Conservation (phyloP, 257 asterid genomes). For the Solanum boliviense region DNA sequence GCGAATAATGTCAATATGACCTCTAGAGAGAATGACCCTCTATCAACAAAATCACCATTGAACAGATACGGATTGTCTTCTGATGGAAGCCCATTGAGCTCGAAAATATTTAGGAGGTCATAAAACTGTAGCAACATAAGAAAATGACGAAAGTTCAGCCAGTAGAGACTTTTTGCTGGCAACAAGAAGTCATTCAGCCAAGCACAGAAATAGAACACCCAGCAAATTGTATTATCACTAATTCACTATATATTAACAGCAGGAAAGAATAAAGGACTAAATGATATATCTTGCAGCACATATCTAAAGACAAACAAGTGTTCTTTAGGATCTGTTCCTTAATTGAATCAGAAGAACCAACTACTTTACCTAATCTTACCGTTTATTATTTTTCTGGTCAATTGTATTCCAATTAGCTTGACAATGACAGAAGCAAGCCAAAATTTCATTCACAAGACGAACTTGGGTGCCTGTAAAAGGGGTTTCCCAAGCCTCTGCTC, state of each 20-base stretch:
- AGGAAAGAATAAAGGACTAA: neutral
- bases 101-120: conserved; percentile 85
- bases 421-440: neutral
- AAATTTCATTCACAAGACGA: neutral
- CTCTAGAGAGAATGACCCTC: conserved; percentile 94
- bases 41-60: conserved; percentile 97
- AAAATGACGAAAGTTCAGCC: conserved; percentile 8
- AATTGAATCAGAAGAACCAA: neutral
- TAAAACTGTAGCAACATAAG: conserved; percentile 60
- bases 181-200: neutral
- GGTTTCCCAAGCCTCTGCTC: neutral
- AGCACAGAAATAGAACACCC: neutral
- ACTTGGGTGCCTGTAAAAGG: neutral
- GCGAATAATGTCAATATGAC: conserved; percentile 91
- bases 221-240: neutral
- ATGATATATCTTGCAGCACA: neutral
- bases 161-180: neutral
- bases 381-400: neutral
- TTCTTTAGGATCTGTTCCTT: neutral
- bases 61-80: conserved; percentile 96
- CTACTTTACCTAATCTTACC: neutral
- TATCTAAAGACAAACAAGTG: neutral
- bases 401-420: neutral
- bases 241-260: neutral
- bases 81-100: conserved; percentile 97